Percentiles rank a stretch among this genome's conserved stretches.
phyloP scores from a whole-genome alignment of 2,329 filamentous ascomycete genomes.

The Cercospora janseana region DNA sequence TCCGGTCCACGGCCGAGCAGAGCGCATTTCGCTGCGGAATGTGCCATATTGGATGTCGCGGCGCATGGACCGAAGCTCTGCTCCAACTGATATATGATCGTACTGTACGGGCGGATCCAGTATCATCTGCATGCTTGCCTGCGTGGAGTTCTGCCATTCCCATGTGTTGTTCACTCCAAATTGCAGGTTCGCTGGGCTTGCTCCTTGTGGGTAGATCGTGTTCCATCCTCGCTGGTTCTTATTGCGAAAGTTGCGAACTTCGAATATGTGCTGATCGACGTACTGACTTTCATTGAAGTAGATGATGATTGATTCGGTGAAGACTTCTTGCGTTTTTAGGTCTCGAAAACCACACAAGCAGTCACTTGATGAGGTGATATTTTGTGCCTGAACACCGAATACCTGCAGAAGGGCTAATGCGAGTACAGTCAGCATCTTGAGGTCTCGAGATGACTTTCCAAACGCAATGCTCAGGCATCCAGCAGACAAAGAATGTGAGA shows the following conservation, averaged over 20 bases:
- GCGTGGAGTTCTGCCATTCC: slow-evolving; percentile 25
- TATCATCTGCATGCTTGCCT: slow-evolving; percentile 26
- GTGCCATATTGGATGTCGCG: slow-evolving; percentile 51
- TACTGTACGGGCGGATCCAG: slow-evolving; percentile 21
- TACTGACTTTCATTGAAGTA: slow-evolving; percentile 52
- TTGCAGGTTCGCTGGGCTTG: slow-evolving; percentile 42
- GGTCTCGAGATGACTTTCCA: neutral
- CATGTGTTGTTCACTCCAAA: slow-evolving; percentile 34
- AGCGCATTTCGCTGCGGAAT: slow-evolving; percentile 46
- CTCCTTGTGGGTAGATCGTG: slow-evolving; percentile 46
- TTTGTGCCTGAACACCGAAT: slow-evolving; percentile 15
- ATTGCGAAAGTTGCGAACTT: slow-evolving; percentile 44
- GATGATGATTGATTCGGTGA: slow-evolving; percentile 50
- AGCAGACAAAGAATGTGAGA: neutral
- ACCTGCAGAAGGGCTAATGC: slow-evolving; percentile 11
- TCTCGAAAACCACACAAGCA: slow-evolving; percentile 52
- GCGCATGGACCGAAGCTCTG: slow-evolving; percentile 43
- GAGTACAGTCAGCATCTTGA: slow-evolving; percentile 17
- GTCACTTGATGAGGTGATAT: slow-evolving; percentile 25
- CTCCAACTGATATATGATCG: slow-evolving; percentile 47
- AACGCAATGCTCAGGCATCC: neutral
- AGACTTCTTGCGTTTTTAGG: slow-evolving; percentile 39
- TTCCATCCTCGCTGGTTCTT: slow-evolving; percentile 51
- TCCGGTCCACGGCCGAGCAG: slow-evolving; percentile 38
- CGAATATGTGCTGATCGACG: slow-evolving; percentile 39